Base-by-base conservation (phyloP, 768 basidiomycete species). In the Macrolepiota dolichaula region DNA sequence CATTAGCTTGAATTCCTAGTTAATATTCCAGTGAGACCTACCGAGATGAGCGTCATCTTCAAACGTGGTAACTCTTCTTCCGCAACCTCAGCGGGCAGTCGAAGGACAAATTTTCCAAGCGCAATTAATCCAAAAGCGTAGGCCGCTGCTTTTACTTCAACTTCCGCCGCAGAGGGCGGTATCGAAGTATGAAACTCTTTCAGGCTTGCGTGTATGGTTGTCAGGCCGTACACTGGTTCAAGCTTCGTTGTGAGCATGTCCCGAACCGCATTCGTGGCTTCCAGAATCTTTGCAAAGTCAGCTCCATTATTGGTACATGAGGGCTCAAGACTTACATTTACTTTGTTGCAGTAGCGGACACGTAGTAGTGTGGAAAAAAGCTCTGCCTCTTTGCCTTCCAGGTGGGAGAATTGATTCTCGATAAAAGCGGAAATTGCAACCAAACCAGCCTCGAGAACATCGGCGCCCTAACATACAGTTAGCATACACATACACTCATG, bases 61-160 rank as follows among this genome's bases (percentile, higher is more conserved):
- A 95, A 71, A 38, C 91, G 85, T 44, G 93, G 93, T 44, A 95
- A 71, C 66, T 94, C 92, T 66, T 95, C 93, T 72, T 94, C 92
- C 22, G 94, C 83, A 56, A 95, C 87, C 69, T 94, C 91, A 1
- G 85, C 79, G 15, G 93, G 93, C 17, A 95, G 78, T 37, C 88
- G 85, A 60, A 94, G 72, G 63, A 92, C 85, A 64, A 93, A 92
- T 72, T 91, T 93, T 37, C 90, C 92, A 12, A 95, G 72, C 0
- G 89, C 91, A 64, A 93, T 86, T 56, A 95, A 78, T 4, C 92
- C 93, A 72, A 93, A 94, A 3, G 91, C 91, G 69, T 88, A 87
- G 0, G 88, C 85, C 12, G 84, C 75, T 4, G 88, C 79, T 69
- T 86, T 90, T 57, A 80, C 76, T 37, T 85, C 83, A 32, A 71